Percentiles rank a stretch among this genome's conserved stretches.
Conservation (phyloP, 1,139 yeast genomes). For the Debaryomyces fabryi region DNA sequence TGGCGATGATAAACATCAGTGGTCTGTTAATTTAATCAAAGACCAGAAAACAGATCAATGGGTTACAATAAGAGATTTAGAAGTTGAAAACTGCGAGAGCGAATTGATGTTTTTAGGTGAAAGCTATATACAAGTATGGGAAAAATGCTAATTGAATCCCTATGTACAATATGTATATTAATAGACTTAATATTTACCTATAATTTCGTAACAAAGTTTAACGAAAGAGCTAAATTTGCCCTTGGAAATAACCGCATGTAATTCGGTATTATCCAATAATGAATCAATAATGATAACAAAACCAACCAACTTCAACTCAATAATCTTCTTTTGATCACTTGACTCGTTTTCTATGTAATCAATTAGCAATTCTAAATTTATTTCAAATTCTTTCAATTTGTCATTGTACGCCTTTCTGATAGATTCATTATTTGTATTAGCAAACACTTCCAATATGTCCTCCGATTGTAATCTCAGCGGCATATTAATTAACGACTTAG, state of each 20-base stretch:
- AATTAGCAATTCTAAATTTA: conserved; percentile 17
- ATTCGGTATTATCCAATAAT: conserved; percentile 20
- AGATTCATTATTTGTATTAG: conserved; percentile 6
- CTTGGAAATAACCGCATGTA: conserved; percentile 17
- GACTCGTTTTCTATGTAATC: conserved; percentile 10
- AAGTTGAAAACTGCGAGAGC: conserved; percentile 48
- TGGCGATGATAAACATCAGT: conserved; percentile 36
- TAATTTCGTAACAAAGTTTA: conserved; percentile 14
- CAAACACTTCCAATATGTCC: neutral
- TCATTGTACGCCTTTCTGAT: conserved; percentile 16
- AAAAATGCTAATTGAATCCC: conserved; percentile 18
- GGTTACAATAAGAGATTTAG: conserved; percentile 59
- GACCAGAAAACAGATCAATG: conserved; percentile 42
- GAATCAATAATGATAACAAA: conserved; percentile 23
- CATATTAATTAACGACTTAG: neutral
- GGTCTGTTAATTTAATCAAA: conserved; percentile 55
- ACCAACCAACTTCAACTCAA: conserved; percentile 23
- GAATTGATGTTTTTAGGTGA: conserved; percentile 67
- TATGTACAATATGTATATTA: conserved; percentile 8
- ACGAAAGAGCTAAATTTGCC: conserved; percentile 10
- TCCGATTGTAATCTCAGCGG: neutral
- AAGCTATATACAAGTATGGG: conserved; percentile 72
- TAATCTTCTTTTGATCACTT: conserved; percentile 10
- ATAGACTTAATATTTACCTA: conserved; percentile 7
- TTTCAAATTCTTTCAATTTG: conserved; percentile 19